Evolutionary conservation across 768 basidiomycete species (phyloP).

Genomic region (Sarcodon aspratus): DNA sequence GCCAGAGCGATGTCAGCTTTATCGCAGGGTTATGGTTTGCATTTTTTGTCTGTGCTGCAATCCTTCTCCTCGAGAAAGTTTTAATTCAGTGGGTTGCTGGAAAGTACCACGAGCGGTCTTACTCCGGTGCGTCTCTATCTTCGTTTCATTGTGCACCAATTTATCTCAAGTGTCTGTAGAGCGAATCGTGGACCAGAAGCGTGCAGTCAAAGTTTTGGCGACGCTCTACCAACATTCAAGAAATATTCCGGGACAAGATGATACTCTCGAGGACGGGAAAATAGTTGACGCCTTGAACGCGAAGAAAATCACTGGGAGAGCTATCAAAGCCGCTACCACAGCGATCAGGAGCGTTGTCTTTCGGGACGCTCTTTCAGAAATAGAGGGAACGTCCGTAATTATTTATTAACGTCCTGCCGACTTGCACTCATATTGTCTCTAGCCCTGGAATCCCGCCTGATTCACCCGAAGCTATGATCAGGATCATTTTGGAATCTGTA

Average conservation of each 20-base stretch:
- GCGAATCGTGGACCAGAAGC: constrained; percentile 75
- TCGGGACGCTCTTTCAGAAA: constrained; percentile 32
- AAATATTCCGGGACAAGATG: constrained; percentile 57
- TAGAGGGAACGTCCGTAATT: too few relatives aligned
- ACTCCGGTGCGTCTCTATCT: constrained; percentile 31
- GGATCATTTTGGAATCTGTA: constrained; percentile 64
- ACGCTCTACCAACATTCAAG: constrained; percentile 71
- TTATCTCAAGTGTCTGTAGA: constrained; percentile 26
- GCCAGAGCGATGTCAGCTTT: constrained; percentile 34
- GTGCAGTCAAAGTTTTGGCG: constrained; percentile 59
- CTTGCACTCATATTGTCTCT: not conserved
- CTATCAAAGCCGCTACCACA: constrained; percentile 69
- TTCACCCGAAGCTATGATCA: constrained; percentile 71
- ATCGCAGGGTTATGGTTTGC: constrained; percentile 65
- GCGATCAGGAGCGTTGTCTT: constrained; percentile 51
- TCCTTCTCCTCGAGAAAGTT: constrained; percentile 77
- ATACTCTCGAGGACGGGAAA: constrained; percentile 38
- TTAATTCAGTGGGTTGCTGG: constrained; percentile 77
- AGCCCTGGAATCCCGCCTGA: constrained; percentile 83
- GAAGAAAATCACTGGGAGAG: constrained; percentile 52
- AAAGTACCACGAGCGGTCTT: constrained; percentile 74
- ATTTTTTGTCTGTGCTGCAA: constrained; percentile 50
- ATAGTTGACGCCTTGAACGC: constrained; percentile 35
- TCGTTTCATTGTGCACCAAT: not conserved
- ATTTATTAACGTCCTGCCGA: too few relatives aligned